phyloP scores from a whole-genome alignment of 352 stramenopile species.

The Globisporangium canariense region DNA sequence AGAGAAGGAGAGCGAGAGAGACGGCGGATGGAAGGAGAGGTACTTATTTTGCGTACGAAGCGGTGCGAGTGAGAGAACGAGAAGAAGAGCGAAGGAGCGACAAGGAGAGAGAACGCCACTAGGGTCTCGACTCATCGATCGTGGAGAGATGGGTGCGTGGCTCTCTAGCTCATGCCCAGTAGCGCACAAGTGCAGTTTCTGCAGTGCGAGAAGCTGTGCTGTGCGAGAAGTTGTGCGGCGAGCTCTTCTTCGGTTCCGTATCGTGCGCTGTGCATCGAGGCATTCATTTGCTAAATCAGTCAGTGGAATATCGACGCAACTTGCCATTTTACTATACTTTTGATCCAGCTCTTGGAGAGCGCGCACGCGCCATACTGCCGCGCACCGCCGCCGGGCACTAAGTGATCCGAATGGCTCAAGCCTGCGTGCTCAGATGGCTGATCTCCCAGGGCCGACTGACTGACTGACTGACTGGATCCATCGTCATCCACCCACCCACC shows the following conservation, averaged over 20 bases:
- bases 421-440: not conserved
- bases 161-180: too few species aligned
- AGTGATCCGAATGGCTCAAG: too few species aligned
- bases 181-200: too few species aligned
- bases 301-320: not conserved
- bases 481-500: not conserved
- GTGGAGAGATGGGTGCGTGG: too few species aligned
- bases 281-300: not conserved
- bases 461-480: not conserved
- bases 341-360: not conserved
- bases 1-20: not conserved
- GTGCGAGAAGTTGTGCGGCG: not conserved
- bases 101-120: not conserved
- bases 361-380: too few species aligned
- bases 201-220: not conserved
- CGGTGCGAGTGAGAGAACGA: not conserved
- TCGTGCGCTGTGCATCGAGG: not conserved
- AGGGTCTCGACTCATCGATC: too few species aligned
- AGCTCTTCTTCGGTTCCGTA: too few species aligned
- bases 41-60: slow-evolving; percentile 5
- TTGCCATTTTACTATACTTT: not conserved
- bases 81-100: not conserved
- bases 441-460: not conserved
- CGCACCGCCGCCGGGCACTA: too few species aligned
- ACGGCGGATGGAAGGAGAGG: not conserved